Conservation (phyloP, 2,329 filamentous ascomycete genomes). For the Chaetomiaceae sp. region DNA sequence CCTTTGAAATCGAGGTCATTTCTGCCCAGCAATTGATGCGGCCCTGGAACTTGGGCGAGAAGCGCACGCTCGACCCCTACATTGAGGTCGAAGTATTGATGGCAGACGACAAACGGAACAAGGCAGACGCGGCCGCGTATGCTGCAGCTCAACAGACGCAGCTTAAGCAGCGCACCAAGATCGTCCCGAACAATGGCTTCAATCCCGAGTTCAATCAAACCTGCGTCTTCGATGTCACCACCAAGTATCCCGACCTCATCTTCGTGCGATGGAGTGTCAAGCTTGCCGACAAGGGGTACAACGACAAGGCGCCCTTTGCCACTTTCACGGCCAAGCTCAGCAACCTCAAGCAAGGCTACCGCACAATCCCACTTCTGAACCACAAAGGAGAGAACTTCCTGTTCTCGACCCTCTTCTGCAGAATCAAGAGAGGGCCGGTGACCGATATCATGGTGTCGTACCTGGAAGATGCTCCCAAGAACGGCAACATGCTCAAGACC, state of each 20-base stretch:
- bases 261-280: conserved; percentile 93
- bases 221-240: conserved; percentile 77
- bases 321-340: conserved; percentile 90
- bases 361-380: conserved; percentile 85
- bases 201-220: conserved; percentile 82
- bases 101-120: conserved; percentile 88
- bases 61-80: conserved; percentile 79
- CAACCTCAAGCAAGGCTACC: conserved; percentile 86
- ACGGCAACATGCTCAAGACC: conserved; percentile 52
- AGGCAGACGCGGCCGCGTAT: conserved; percentile 67
- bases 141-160: conserved; percentile 50
- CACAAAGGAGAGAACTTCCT: conserved; percentile 86
- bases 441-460: conserved; percentile 54
- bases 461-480: conserved; percentile 37
- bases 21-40: conserved; percentile 94
- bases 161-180: conserved; percentile 72
- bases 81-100: conserved; percentile 93
- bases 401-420: conserved; percentile 91
- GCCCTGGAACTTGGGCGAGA: conserved; percentile 50
- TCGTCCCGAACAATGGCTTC: conserved; percentile 85
- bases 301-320: conserved; percentile 63
- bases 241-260: conserved; percentile 89
- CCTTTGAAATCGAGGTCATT: conserved; percentile 81
- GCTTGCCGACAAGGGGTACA: conserved; percentile 73
- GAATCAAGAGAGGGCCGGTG: conserved; percentile 63